A percentile compares a stretch with the other conserved stretches of the same genome.
Conservation (phyloP, 2,329 filamentous ascomycete genomes). For the Ascochyta koolunga region DNA sequence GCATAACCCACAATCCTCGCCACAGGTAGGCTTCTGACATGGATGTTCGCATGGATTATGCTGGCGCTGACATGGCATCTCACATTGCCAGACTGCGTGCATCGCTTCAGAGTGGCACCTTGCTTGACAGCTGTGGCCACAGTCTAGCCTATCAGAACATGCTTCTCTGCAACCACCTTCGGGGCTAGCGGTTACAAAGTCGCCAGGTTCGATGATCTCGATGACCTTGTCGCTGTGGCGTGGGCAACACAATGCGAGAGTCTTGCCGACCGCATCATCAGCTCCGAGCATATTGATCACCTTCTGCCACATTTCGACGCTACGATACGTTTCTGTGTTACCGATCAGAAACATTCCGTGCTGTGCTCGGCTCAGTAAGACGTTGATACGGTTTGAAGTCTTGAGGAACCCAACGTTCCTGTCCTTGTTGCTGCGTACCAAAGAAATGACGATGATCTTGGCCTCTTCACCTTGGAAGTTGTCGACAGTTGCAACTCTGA, state of each 20-base stretch:
- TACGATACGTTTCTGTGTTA: conserved; percentile 63
- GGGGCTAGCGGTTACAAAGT: conserved; percentile 36
- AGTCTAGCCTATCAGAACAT: conserved; percentile 33
- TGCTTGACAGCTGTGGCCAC: conserved; percentile 38
- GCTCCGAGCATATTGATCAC: conserved; percentile 60
- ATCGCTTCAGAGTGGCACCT: conserved; percentile 41
- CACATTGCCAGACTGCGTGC: conserved; percentile 35
- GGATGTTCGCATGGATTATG: conserved; percentile 33
- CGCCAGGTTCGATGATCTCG: conserved; percentile 32
- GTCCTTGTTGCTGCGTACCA: conserved; percentile 71
- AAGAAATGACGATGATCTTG: conserved; percentile 71
- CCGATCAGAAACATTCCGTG: conserved; percentile 76
- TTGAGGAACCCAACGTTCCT: conserved; percentile 68
- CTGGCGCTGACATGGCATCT: conserved; percentile 32
- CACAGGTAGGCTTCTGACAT: conserved; percentile 38
- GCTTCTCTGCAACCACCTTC: conserved; percentile 39
- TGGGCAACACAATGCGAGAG: conserved; percentile 35
- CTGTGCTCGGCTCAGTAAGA: conserved; percentile 69
- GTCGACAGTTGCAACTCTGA: conserved; percentile 67
- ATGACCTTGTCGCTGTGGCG: conserved; percentile 35
- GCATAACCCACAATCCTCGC: conserved; percentile 36
- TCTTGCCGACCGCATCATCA: conserved; percentile 20
- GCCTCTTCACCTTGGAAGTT: conserved; percentile 82
- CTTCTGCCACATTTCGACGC: conserved; percentile 67
- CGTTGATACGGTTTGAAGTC: conserved; percentile 71